Percentiles rank a stretch among this genome's conserved stretches.
These are phyloP conservation scores for Populus nigra DNA, from an alignment of 345 rosid genomes.

Conservation along the genomic window DNA sequence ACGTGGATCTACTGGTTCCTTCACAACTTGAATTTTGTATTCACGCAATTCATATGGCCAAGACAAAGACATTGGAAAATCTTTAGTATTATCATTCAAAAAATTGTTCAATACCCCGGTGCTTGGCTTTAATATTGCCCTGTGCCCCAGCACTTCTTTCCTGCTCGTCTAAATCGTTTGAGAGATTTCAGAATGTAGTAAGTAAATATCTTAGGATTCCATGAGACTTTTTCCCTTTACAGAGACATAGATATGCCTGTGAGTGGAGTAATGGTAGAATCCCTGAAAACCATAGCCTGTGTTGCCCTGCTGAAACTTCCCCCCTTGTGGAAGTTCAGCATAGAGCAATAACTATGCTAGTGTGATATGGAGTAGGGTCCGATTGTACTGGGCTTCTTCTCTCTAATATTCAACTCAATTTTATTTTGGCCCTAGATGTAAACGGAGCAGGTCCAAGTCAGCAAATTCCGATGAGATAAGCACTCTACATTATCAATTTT, in stretches of 20 bases:
- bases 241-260: neutral
- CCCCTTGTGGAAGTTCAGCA: neutral
- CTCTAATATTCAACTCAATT: neutral
- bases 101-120: neutral
- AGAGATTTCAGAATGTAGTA: neutral
- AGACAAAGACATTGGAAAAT: neutral
- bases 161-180: neutral
- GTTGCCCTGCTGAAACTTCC: neutral
- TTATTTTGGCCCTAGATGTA: neutral
- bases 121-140: too few species aligned
- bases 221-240: neutral
- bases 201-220: neutral
- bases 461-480: neutral
- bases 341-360: neutral
- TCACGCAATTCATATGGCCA: neutral
- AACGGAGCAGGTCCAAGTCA: neutral
- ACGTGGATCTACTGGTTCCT: neutral
- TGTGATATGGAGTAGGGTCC: neutral
- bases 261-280: neutral
- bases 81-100: neutral
- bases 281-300: too few species aligned
- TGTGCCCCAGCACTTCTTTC: neutral
- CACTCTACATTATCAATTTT: too few species aligned
- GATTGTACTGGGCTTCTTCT: neutral
- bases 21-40: neutral